phyloP scores from a whole-genome alignment of 306 rosid species.

The Dryas octopetala region DNA sequence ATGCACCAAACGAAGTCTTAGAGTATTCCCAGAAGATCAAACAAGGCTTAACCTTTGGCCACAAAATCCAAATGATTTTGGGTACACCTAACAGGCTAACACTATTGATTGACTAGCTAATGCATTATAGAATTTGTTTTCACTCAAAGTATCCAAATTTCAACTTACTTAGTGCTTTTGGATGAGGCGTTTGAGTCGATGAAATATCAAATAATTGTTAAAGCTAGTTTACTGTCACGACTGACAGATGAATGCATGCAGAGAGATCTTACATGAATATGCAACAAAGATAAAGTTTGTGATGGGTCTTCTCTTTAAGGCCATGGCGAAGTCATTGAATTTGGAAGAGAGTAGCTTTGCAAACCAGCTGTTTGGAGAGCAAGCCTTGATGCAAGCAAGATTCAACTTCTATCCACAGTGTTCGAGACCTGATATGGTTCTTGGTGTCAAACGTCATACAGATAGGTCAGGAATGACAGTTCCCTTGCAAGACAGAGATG shows the following conservation, averaged over 20 bases:
- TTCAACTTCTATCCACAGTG: constrained; percentile 77
- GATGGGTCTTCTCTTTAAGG: constrained; percentile 52
- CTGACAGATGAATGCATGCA: constrained; percentile 13
- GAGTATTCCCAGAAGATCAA: constrained; percentile 48
- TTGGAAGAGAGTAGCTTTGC: constrained; percentile 62
- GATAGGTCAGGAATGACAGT: constrained; percentile 62
- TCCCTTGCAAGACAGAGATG: constrained; percentile 63
- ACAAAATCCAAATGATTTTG: constrained; percentile 42
- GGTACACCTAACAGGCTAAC: constrained; percentile 44
- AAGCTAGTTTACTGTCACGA: too few relatives aligned
- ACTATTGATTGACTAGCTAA: too few relatives aligned
- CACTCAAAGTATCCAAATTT: too few relatives aligned
- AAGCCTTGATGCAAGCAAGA: constrained; percentile 35
- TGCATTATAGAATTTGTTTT: too few relatives aligned
- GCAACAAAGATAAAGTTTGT: constrained; percentile 36
- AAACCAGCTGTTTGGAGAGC: constrained; percentile 46
- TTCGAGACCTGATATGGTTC: constrained; percentile 60
- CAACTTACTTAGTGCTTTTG: too few relatives aligned
- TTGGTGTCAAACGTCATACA: constrained; percentile 67
- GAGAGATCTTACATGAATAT: constrained; percentile 51
- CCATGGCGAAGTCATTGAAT: constrained; percentile 69
- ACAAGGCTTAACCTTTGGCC: constrained; percentile 63
- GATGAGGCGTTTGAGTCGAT: too few relatives aligned
- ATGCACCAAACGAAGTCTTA: too few relatives aligned
- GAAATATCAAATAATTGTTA: too few relatives aligned